A percentile compares a stretch with the other conserved stretches of the same genome.
phyloP scores from a whole-genome alignment of 1,284 basidiomycete species.

The Austroboletus novae-zelandiae region DNA sequence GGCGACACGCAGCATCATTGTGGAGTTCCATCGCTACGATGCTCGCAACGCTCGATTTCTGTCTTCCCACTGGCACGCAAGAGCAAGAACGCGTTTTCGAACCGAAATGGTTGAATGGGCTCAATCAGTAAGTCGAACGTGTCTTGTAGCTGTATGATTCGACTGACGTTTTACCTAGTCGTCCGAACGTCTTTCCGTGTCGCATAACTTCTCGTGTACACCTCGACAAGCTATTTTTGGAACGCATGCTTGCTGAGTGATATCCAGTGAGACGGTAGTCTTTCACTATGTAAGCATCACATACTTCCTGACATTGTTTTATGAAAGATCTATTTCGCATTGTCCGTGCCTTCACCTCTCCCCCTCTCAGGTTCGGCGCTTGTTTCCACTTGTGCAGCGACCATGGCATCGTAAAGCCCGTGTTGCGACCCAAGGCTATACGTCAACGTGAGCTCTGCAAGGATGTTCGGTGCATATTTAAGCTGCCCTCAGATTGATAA shows the following conservation, averaged over 20 bases:
- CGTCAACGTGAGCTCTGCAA: slow-evolving; percentile 74
- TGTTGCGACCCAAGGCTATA: slow-evolving; percentile 75
- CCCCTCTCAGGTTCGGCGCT: too few species aligned
- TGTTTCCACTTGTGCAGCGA: slow-evolving; percentile 13
- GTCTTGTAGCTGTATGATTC: neutral
- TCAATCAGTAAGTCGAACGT: neutral
- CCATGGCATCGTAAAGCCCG: slow-evolving; percentile 25
- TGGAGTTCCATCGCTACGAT: slow-evolving; percentile 7
- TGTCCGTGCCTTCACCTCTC: too few species aligned
- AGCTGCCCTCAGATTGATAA: slow-evolving; percentile 16
- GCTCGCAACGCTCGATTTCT: slow-evolving; percentile 13
- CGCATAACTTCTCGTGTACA: neutral
- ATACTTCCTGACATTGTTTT: too few species aligned
- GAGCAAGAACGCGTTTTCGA: slow-evolving; percentile 3
- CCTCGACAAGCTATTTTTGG: neutral
- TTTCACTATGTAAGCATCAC: neutral
- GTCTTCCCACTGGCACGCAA: neutral
- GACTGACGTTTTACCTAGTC: neutral
- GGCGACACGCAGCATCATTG: slow-evolving; percentile 12
- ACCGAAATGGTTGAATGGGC: slow-evolving; percentile 2
- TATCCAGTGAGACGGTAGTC: too few species aligned
- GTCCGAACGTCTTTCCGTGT: neutral
- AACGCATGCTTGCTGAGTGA: neutral
- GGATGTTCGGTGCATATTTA: slow-evolving; percentile 40
- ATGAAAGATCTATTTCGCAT: too few species aligned